These are phyloP conservation scores for Starmerella stigmatis DNA, from an alignment of 805 yeast genomes.

Conservation along the genomic window DNA sequence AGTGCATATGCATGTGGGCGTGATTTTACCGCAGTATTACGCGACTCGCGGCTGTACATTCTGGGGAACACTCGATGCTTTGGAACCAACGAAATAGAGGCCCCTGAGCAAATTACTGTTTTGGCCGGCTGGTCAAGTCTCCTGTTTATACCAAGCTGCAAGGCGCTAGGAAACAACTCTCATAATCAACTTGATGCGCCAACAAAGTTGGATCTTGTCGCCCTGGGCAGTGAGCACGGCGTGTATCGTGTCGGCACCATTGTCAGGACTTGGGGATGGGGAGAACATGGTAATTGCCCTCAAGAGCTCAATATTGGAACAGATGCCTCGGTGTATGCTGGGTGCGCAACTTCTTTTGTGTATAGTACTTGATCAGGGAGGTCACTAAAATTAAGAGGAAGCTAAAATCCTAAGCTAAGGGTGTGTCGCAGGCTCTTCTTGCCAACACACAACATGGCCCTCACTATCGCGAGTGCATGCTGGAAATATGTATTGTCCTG, in stretches of 20 bases:
- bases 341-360: conserved; percentile 30
- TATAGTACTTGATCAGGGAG: background rate
- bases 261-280: conserved; percentile 93
- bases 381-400: background rate
- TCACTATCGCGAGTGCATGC: conserved; percentile 12
- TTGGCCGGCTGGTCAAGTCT: conserved; percentile 21
- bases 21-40: conserved; percentile 41
- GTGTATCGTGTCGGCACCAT: conserved; percentile 31
- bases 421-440: conserved; percentile 26
- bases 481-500: conserved; percentile 28
- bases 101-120: background rate
- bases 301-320: conserved; percentile 34
- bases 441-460: conserved; percentile 21
- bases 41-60: conserved; percentile 21
- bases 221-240: conserved; percentile 85
- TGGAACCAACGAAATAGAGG: background rate
- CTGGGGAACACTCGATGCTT: conserved; percentile 28
- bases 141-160: conserved; percentile 25
- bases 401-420: background rate
- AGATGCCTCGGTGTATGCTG: conserved; percentile 21
- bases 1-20: conserved; percentile 38
- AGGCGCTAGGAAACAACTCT: conserved; percentile 62
- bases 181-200: conserved; percentile 51
- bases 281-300: conserved; percentile 89
- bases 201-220: conserved; percentile 22